Percentiles rank a stretch among this genome's conserved stretches.
phyloP scores from a whole-genome alignment of 208 protist species.

The Trypanosoma lewisi region DNA sequence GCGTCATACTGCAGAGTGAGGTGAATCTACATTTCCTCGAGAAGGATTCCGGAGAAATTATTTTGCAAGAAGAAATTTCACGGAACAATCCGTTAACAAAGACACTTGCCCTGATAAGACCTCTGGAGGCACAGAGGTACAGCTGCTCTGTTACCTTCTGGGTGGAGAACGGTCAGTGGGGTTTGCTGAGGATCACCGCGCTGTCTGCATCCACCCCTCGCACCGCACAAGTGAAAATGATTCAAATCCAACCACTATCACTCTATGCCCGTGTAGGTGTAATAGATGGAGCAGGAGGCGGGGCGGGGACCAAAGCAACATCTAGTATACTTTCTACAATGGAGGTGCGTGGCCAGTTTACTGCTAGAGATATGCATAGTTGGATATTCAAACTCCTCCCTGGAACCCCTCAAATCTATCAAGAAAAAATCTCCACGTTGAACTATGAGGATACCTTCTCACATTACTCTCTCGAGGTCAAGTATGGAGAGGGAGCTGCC shows the following conservation, averaged over 20 bases:
- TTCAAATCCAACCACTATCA: conserved; percentile 56
- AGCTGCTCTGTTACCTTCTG: conserved; percentile 35
- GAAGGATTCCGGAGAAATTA: conserved; percentile 35
- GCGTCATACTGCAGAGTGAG: conserved; percentile 45
- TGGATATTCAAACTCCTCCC: conserved; percentile 70
- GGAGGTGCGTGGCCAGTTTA: conserved; percentile 49
- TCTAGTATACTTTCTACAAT: conserved; percentile 42
- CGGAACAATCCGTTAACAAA: conserved; percentile 7
- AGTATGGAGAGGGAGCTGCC: conserved; percentile 20
- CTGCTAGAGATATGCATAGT: conserved; percentile 38
- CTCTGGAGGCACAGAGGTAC: conserved; percentile 5
- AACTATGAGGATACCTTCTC: conserved; percentile 59
- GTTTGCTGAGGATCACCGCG: conserved; percentile 39
- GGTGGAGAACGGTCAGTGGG: conserved; percentile 51
- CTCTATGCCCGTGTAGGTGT: conserved; percentile 63
- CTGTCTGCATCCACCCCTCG: conserved; percentile 53
- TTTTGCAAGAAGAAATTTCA: conserved; percentile 21
- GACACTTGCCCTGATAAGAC: conserved; percentile 14
- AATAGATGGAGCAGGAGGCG: conserved; percentile 1
- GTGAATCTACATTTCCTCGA: conserved; percentile 42
- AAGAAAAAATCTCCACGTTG: conserved; percentile 29
- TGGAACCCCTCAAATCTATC: conserved; percentile 45
- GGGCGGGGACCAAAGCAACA: not conserved
- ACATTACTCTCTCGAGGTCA: conserved; percentile 20
- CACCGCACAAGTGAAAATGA: conserved; percentile 66